These are phyloP conservation scores for Acanthamoeba sp. DNA, from an alignment of 208 protist species.

Conservation along the genomic window DNA sequence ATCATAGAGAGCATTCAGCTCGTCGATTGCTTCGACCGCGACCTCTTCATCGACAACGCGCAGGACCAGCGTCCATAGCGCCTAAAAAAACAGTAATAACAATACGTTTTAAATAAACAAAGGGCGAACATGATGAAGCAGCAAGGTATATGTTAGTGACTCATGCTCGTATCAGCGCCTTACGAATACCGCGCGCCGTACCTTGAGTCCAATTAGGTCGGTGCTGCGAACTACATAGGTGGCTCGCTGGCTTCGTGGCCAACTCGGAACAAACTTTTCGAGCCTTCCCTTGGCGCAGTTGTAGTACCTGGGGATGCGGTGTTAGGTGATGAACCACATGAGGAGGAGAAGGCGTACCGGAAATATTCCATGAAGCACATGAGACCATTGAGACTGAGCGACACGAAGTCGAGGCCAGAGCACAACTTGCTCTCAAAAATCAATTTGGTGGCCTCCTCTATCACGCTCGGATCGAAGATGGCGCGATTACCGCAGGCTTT, in stretches of 20 bases:
- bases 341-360: neutral
- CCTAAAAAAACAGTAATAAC: neutral
- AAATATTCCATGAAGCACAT: conserved; percentile 51
- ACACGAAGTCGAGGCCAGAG: neutral
- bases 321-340: neutral
- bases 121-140: neutral
- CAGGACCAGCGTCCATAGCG: conserved; percentile 45
- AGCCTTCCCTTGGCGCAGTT: neutral
- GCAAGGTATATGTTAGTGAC: too few relatives aligned
- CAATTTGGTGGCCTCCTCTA: conserved; percentile 39
- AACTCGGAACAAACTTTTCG: neutral
- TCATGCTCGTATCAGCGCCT: too few relatives aligned
- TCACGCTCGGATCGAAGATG: neutral
- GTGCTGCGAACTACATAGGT: neutral
- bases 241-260: neutral
- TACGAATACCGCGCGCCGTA: neutral
- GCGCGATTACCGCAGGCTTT: conserved; percentile 17
- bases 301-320: neutral
- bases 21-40: neutral
- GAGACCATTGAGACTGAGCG: conserved; percentile 29
- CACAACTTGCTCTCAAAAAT: conserved; percentile 39
- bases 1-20: conserved; percentile 45
- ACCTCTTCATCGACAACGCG: conserved; percentile 24
- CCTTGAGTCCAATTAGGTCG: neutral
- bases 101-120: too few relatives aligned